These are phyloP conservation scores for Boletus subcaerulescens DNA, from an alignment of 768 basidiomycete genomes.

Conservation along the genomic window DNA sequence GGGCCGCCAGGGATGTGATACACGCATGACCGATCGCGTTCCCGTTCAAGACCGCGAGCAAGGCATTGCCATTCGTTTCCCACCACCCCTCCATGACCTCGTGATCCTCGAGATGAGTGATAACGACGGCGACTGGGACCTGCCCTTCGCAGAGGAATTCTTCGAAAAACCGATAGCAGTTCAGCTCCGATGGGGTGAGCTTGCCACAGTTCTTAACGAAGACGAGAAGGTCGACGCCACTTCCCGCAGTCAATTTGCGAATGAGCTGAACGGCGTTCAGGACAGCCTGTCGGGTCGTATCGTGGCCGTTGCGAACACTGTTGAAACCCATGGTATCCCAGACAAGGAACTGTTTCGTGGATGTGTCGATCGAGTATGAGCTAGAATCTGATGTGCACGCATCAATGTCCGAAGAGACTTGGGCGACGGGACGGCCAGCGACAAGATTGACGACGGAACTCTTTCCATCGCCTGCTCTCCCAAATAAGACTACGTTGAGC, in stretches of 20 bases:
- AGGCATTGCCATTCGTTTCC: background rate
- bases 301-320: background rate
- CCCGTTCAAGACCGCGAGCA: background rate
- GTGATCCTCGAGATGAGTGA: conserved; percentile 33
- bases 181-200: conserved; percentile 20
- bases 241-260: conserved; percentile 4
- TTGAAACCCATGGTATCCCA: conserved; percentile 6
- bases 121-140: conserved; percentile 33
- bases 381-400: background rate
- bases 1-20: conserved; percentile 6
- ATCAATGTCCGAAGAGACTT: background rate
- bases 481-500: conserved; percentile 34
- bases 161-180: conserved; percentile 30
- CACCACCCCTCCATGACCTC: conserved; percentile 23
- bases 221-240: conserved; percentile 33
- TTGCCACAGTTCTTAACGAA: conserved; percentile 29
- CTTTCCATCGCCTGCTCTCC: conserved; percentile 19
- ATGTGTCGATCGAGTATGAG: background rate
- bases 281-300: background rate
- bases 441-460: conserved; percentile 6
- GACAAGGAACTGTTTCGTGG: background rate
- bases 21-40: conserved; percentile 18
- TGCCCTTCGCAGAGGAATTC: conserved; percentile 30
- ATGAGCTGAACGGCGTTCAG: conserved; percentile 22
- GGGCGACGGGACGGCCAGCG: background rate